These are phyloP conservation scores for Amylocarpus encephaloides DNA, from an alignment of 2,329 filamentous ascomycete genomes.

Conservation along the genomic window DNA sequence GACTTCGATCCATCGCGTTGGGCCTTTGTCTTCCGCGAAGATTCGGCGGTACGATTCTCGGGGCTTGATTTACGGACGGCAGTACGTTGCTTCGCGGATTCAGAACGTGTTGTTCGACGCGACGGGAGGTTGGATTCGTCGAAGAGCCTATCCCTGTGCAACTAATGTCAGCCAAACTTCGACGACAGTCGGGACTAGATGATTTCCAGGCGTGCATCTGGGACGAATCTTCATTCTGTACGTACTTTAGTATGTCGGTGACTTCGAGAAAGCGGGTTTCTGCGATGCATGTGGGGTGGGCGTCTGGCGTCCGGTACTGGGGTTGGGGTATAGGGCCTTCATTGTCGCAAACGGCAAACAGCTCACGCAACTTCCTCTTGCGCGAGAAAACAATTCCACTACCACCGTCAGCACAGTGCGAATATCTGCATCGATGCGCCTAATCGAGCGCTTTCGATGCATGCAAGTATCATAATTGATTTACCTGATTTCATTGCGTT, in stretches of 20 bases:
- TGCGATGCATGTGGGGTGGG: conserved; percentile 43
- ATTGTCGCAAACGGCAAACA: conserved; percentile 73
- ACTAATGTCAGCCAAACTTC: conserved; percentile 23
- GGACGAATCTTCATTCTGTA: conserved; percentile 26
- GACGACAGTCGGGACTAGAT: conserved; percentile 14
- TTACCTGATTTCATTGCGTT: conserved; percentile 57
- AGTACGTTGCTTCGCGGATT: conserved; percentile 37
- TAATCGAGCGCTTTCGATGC: conserved; percentile 20
- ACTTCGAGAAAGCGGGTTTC: conserved; percentile 52
- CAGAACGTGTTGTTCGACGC: conserved; percentile 40
- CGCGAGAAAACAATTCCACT: conserved; percentile 74
- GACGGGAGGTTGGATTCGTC: conserved; percentile 48
- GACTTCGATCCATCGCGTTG: conserved; percentile 23
- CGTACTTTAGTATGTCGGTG: conserved; percentile 55
- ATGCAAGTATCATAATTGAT: conserved; percentile 27
- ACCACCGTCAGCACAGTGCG: conserved; percentile 29
- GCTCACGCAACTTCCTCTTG: conserved; percentile 84
- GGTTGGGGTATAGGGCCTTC: conserved; percentile 52
- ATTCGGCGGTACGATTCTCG: conserved; percentile 16
- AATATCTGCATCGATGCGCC: conserved; percentile 21
- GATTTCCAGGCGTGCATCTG: conserved; percentile 13
- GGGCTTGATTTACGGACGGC: conserved; percentile 22
- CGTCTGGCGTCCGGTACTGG: conserved; percentile 51
- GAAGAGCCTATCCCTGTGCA: conserved; percentile 40
- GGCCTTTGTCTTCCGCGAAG: conserved; percentile 20